Evolutionary conservation across 306 rosid genomes (phyloP), one percentile per base, ranked within the genome.

Genomic region (Quercus cerris): DNA sequence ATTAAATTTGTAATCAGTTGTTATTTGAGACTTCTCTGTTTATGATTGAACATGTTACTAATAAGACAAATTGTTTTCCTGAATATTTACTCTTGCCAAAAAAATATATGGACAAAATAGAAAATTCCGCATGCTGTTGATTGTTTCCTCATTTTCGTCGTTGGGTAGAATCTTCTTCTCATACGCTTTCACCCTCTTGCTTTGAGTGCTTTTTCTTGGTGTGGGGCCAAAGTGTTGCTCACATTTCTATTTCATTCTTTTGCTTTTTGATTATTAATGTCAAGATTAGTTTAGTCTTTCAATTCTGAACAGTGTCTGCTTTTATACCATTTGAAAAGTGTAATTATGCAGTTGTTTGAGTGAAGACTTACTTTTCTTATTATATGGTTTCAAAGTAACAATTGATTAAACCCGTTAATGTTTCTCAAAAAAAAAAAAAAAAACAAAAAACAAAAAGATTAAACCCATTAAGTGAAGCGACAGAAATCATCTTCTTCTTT

Each of bases 191-290:
- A 54, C 52, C 23, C 56, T 73, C 77, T 67, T n/a, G 73, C 57
- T 75, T 75, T 57, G 73, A 78, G 84, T 81, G 84, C 83, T 80
- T 89, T 86, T 75, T 18, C 41, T 41, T 77, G 83, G 80, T 33
- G 83, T 9, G 71, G 70, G 73, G 84, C 74, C 87, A 74, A 78
- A 23, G 56, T 20, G 64, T 56, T 68, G 46, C 49, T 79, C 18
- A 69, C 74, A 73, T 80, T 31, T 76, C 56, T 28, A 55, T 61
- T 56, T 57, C 8, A 64, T 83, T 77, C 76, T 77, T 76, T 80
- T 46, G 56, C 78, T 41, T 80, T 82, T 56, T 64, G 51, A 38
- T 58, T 44, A 35, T 27, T 62, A 33, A 51, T 8, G 46, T 71
- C 7, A 25, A 25, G 28, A 25, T 27, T 59, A 22, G 54, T 49